Percentiles rank a stretch among this genome's conserved stretches.
phyloP scores from a whole-genome alignment of 768 basidiomycete genomes.

The Porphyrellus cyaneotinctus region DNA sequence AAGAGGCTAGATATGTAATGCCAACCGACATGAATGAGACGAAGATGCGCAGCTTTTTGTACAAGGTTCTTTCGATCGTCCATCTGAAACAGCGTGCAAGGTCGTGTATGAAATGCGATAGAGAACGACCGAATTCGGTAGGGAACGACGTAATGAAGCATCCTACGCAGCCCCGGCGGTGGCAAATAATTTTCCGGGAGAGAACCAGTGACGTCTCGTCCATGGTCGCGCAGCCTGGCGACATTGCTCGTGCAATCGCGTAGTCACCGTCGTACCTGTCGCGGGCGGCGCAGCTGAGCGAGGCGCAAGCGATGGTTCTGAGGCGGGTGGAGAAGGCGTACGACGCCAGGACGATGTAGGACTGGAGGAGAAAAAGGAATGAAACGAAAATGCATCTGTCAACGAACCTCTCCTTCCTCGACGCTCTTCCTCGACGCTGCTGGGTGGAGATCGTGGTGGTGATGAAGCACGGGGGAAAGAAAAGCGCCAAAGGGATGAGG shows the following conservation, averaged over 20 bases:
- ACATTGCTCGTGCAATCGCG: conserved; percentile 31
- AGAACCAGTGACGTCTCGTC: conserved; percentile 52
- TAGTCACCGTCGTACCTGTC: conserved; percentile 12
- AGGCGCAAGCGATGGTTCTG: conserved; percentile 28
- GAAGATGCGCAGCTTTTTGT: conserved; percentile 15
- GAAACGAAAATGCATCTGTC: conserved; percentile 47
- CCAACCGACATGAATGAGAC: conserved; percentile 15
- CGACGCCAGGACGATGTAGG: conserved; percentile 34
- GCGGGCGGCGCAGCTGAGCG: conserved; percentile 25
- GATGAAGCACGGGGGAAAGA: conserved; percentile 31
- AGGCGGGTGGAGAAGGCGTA: conserved; percentile 40
- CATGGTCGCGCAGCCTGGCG: conserved; percentile 35
- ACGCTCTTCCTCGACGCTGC: conserved; percentile 20
- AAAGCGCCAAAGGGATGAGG: conserved; percentile 33
- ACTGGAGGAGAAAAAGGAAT: conserved; percentile 31
- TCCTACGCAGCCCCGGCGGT: conserved; percentile 37
- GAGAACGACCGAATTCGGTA: conserved; percentile 1
- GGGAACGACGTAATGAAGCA: conserved; percentile 3
- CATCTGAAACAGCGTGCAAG: conserved; percentile 7
- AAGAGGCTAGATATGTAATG: conserved; percentile 28
- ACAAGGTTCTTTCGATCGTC: conserved; percentile 24
- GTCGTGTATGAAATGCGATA: conserved; percentile 1
- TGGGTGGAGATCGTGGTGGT: conserved; percentile 25
- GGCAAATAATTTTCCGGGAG: conserved; percentile 48
- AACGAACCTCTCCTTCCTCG: conserved; percentile 30